Conservation (phyloP, 495 filamentous ascomycete genomes). For the Staphylotrichum tortipilum region DNA sequence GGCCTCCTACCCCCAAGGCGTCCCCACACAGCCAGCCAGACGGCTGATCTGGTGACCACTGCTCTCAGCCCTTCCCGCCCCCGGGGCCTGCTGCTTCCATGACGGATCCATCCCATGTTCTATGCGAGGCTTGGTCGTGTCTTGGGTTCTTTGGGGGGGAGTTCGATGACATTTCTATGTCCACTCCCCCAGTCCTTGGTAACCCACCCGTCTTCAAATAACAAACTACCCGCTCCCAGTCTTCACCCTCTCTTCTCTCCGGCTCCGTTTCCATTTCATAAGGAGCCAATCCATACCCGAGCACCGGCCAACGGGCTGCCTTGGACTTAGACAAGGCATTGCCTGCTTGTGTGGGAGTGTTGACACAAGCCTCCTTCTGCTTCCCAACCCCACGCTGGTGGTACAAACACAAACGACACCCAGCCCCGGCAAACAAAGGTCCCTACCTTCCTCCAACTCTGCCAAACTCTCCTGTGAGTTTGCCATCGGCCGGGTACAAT, state of each 20-base stretch:
- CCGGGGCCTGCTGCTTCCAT: slow-evolving; percentile 14
- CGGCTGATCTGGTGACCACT: slow-evolving; percentile 32
- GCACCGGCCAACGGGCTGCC: too few relatives aligned
- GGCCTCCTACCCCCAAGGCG: slow-evolving; percentile 13
- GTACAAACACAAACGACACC: too few relatives aligned
- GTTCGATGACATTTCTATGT: slow-evolving; percentile 1
- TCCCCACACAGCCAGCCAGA: slow-evolving; percentile 30
- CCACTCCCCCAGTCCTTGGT: slow-evolving; percentile 1
- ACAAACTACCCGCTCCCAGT: not conserved
- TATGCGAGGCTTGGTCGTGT: slow-evolving; percentile 10
- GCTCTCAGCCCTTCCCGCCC: slow-evolving; percentile 24
- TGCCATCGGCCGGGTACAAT: too few relatives aligned
- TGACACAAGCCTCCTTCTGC: too few relatives aligned
- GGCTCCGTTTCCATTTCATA: not conserved
- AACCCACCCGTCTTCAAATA: slow-evolving; percentile 6
- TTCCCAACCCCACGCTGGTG: too few relatives aligned
- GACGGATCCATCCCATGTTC: slow-evolving; percentile 11
- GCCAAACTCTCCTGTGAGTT: too few relatives aligned
- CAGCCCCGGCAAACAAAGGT: not conserved
- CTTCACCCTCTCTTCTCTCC: not conserved
- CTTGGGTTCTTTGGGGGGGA: slow-evolving; percentile 1
- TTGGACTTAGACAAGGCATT: too few relatives aligned
- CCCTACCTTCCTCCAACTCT: too few relatives aligned
- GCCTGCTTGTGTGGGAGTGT: too few relatives aligned
- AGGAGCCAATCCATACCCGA: too few relatives aligned